Percentiles rank a stretch among this genome's conserved stretches.
Evolutionary conservation across 2,329 filamentous ascomycete genomes (phyloP).

Genomic region (Pseudocercospora eumusae): DNA sequence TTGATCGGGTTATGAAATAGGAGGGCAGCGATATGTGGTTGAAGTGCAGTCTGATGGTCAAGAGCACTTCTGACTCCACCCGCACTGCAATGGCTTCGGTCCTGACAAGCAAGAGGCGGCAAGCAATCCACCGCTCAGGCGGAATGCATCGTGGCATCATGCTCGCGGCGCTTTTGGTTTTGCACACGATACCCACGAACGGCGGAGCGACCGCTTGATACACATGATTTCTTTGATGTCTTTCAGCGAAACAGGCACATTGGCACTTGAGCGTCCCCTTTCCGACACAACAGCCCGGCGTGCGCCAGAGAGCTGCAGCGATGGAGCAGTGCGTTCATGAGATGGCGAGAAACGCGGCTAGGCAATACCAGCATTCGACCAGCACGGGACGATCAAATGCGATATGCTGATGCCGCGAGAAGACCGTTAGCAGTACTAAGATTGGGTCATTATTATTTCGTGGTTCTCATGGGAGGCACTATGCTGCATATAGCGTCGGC

Average conservation of each 20-base stretch:
- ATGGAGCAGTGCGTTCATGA: background rate
- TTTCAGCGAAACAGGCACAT: background rate
- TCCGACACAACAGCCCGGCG: background rate
- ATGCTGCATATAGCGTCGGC: background rate
- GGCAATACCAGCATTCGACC: background rate
- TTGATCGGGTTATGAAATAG: constrained; percentile 75
- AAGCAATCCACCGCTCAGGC: background rate
- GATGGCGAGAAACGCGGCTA: background rate
- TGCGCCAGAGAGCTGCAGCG: background rate
- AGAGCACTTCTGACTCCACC: background rate
- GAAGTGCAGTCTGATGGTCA: background rate
- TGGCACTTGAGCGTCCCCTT: background rate
- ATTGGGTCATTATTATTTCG: background rate
- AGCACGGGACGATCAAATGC: background rate
- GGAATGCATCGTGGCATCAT: background rate
- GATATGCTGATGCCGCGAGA: background rate
- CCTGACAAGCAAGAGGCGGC: background rate
- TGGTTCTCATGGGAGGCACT: background rate
- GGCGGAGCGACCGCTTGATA: background rate
- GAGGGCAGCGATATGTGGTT: constrained; percentile 29
- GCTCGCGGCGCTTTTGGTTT: background rate
- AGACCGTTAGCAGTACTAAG: background rate
- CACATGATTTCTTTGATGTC: background rate
- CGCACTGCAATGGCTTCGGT: background rate
- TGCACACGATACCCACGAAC: background rate